Percentiles rank a stretch among this genome's conserved stretches.
These are phyloP conservation scores for Puccinia brachypodii DNA, from an alignment of 1,284 basidiomycete species.

Conservation along the genomic window DNA sequence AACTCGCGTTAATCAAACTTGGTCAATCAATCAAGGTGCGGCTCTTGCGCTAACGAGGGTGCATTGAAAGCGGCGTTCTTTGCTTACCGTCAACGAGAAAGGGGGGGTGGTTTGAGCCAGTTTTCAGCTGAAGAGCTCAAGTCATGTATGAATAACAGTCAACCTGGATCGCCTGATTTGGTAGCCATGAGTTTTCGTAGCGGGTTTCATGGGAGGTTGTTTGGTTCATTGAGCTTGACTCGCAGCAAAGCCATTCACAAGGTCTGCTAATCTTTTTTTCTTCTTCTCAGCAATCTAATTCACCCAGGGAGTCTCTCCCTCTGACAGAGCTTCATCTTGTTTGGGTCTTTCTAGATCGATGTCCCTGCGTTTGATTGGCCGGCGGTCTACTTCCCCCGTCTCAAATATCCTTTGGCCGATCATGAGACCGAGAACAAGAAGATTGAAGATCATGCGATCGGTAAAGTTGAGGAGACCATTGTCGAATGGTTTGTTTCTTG, in stretches of 20 bases:
- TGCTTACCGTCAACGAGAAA: slow-evolving; percentile 58
- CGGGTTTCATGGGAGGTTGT: slow-evolving; percentile 62
- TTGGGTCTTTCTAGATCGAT: slow-evolving; percentile 59
- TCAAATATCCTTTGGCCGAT: slow-evolving; percentile 62
- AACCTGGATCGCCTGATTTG: slow-evolving; percentile 61
- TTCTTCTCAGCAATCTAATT: not conserved
- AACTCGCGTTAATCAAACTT: not conserved
- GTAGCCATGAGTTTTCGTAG: slow-evolving; percentile 62
- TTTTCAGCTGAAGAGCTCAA: slow-evolving; percentile 54
- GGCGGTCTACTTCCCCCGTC: slow-evolving; percentile 60
- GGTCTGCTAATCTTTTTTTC: slow-evolving; percentile 43
- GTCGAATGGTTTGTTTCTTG: slow-evolving; percentile 26
- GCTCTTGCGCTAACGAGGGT: slow-evolving; percentile 56
- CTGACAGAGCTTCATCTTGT: not conserved
- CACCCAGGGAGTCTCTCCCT: not conserved
- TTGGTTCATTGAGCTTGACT: slow-evolving; percentile 62
- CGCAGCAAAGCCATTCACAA: slow-evolving; percentile 59
- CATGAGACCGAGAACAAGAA: slow-evolving; percentile 59
- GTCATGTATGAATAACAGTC: slow-evolving; percentile 42
- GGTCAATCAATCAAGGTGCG: slow-evolving; percentile 24
- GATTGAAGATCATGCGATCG: slow-evolving; percentile 57
- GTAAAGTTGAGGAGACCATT: slow-evolving; percentile 58
- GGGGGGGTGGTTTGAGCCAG: slow-evolving; percentile 52
- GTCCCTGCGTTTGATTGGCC: slow-evolving; percentile 65
- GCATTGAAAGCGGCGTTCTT: slow-evolving; percentile 65